These are phyloP conservation scores for Penicillium sp. DNA, from an alignment of 2,329 filamentous ascomycete genomes.

Conservation along the genomic window DNA sequence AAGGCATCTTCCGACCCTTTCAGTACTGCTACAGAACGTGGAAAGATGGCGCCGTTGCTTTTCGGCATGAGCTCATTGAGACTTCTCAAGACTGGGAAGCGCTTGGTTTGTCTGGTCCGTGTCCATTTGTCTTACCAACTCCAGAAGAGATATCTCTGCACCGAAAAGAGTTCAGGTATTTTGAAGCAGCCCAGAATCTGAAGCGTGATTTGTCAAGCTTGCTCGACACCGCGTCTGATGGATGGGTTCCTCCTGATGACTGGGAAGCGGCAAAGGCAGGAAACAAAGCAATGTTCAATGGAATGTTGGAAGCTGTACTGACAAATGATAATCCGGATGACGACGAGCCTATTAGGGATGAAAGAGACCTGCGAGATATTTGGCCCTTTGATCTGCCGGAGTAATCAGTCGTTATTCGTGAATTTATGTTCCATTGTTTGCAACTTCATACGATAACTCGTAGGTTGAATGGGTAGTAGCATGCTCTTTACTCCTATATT, in stretches of 20 bases:
- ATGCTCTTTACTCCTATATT: no score
- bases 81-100: conserved; percentile 25
- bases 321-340: conserved; percentile 30
- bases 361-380: conserved; percentile 35
- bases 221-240: conserved; percentile 37
- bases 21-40: conserved; percentile 45
- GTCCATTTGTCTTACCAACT: conserved; percentile 32
- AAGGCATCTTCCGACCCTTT: conserved; percentile 27
- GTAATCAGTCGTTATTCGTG: background rate
- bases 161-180: conserved; percentile 30
- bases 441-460: background rate
- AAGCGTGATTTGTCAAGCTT: conserved; percentile 29
- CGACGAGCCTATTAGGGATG: conserved; percentile 37
- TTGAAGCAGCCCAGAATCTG: conserved; percentile 36
- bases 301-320: conserved; percentile 35
- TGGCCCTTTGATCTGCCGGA: conserved; percentile 36
- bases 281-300: conserved; percentile 34
- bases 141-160: conserved; percentile 30
- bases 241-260: conserved; percentile 39
- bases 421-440: background rate
- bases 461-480: no score
- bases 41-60: conserved; percentile 43
- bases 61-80: conserved; percentile 45
- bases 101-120: conserved; percentile 40
- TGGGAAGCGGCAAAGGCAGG: conserved; percentile 35